Base-by-base conservation (phyloP, 2,329 filamentous ascomycete species). In the Orbilia ellipsospora region DNA sequence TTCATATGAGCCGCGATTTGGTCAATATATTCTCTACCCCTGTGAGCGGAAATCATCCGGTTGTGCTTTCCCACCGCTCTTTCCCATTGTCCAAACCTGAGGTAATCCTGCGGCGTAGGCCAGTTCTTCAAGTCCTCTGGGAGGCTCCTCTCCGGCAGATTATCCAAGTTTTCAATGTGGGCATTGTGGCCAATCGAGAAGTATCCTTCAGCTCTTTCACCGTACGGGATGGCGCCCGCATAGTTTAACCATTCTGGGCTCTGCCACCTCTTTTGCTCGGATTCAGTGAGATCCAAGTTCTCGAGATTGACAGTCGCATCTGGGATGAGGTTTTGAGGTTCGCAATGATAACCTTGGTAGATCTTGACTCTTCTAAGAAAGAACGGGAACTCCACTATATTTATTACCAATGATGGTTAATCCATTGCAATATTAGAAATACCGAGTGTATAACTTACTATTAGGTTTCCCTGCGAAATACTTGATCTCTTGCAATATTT, bases 261-360 rank as follows among this genome's bases (percentile, higher is more conserved):
- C 18, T 42, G 12, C 55, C 55, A 59, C 6, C 2, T 16, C 10
- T 59, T 40, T 12, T 23, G n/a, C 6, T 40, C 31, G 12, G 12
- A 13, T 54, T 59, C 16, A 5, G 40, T 3, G 4, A 59, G 10
- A 15, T 59, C 55, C 4, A 59, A 5, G 36, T 59, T 59, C 18
- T 59, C 55, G 31, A 59, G 10, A 31, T 59, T 44, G n/a, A 59
- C 31, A 4, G 55, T 59, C 6, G 55, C 52, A 4, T 56, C 52
- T 5, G 52, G 52, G 10, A 56, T 13, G 12, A 56, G 26, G 28
- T 56, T 36, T 13, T 56, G 7, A 16, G 1, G 20, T 7, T 31
- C 15, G 10, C 44, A 48, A 5, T 12, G 1, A 3, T 48, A 15
- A n/a, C 44, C 44, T n/a, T 18, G 2, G 13, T n/a, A 48, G 7